These are phyloP conservation scores for Debaryomyces psychrophilus DNA, from an alignment of 1,139 yeast genomes.

Conservation along the genomic window DNA sequence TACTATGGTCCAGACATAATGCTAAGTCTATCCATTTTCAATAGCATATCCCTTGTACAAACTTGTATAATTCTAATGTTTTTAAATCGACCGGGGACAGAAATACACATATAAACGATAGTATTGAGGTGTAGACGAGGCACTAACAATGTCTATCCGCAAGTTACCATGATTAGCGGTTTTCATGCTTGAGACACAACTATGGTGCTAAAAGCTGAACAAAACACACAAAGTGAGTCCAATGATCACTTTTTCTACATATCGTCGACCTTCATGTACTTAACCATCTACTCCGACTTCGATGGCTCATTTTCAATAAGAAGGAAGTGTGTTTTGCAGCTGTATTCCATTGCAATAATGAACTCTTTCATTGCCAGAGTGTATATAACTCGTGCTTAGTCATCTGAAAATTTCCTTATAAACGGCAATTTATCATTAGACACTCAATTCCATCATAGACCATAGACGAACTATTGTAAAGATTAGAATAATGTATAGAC, in stretches of 20 bases:
- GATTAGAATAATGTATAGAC: slow-evolving; percentile 13
- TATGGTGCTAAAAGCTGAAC: too few species aligned
- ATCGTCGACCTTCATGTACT: too few species aligned
- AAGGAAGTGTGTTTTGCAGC: background rate
- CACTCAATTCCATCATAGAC: background rate
- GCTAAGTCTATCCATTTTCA: background rate
- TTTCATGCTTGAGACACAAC: too few species aligned
- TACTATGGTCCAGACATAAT: background rate
- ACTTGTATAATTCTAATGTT: background rate
- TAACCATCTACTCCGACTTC: too few species aligned
- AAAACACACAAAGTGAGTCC: too few species aligned
- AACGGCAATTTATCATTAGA: background rate
- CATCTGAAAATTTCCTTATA: slow-evolving; percentile 14
- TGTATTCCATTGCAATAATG: background rate
- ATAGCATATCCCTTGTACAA: background rate
- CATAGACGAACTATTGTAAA: background rate
- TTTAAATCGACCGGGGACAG: background rate
- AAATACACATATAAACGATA: too few species aligned
- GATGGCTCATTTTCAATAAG: too few species aligned
- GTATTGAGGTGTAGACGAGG: too few species aligned
- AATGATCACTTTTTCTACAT: too few species aligned
- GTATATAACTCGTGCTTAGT: slow-evolving; percentile 11
- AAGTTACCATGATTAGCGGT: too few species aligned
- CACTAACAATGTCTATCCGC: too few species aligned
- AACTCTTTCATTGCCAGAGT: background rate